Percentiles rank a stretch among this genome's conserved stretches.
phyloP scores from a whole-genome alignment of 179 eudicot species.

The Pouteria campechiana region DNA sequence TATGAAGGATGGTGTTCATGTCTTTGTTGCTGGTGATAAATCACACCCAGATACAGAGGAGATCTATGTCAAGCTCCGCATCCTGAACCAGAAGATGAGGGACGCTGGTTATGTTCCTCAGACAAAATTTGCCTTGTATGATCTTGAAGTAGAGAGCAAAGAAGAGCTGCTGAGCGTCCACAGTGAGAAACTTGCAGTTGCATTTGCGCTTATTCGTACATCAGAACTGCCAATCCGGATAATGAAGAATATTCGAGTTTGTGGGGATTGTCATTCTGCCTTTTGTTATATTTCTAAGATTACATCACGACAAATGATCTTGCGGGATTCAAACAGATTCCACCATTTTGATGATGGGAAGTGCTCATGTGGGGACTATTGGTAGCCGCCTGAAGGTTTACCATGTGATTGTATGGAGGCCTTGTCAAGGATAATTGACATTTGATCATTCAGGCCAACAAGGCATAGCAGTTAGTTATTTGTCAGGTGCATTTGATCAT shows the following conservation, averaged over 20 bases:
- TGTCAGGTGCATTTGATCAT: no score
- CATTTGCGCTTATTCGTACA: slow-evolving; percentile 52
- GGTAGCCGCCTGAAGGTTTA: no score
- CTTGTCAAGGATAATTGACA: no score
- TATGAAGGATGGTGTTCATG: slow-evolving; percentile 66
- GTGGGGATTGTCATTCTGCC: slow-evolving; percentile 69
- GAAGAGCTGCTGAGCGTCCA: slow-evolving; percentile 68
- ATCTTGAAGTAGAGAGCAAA: slow-evolving; percentile 57
- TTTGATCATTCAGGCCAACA: no score
- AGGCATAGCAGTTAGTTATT: no score
- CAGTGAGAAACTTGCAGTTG: slow-evolving; percentile 72
- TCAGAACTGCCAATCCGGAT: slow-evolving; percentile 54
- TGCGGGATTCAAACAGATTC: slow-evolving; percentile 59
- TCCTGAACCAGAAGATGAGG: slow-evolving; percentile 43
- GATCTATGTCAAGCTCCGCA: slow-evolving; percentile 40
- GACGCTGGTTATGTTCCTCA: slow-evolving; percentile 56
- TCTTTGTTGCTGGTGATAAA: slow-evolving; percentile 59
- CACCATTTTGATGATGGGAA: slow-evolving; percentile 60
- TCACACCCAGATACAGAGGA: slow-evolving; percentile 53
- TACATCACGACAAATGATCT: slow-evolving; percentile 40
- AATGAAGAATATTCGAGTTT: slow-evolving; percentile 68
- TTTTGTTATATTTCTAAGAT: slow-evolving; percentile 50
- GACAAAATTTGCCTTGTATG: slow-evolving; percentile 40
- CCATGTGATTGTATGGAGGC: no score
- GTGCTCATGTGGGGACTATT: slow-evolving; percentile 70